Percentiles rank a stretch among this genome's conserved stretches.
Conservation (phyloP, 768 basidiomycete species). For the Phanerochaete sordida region DNA sequence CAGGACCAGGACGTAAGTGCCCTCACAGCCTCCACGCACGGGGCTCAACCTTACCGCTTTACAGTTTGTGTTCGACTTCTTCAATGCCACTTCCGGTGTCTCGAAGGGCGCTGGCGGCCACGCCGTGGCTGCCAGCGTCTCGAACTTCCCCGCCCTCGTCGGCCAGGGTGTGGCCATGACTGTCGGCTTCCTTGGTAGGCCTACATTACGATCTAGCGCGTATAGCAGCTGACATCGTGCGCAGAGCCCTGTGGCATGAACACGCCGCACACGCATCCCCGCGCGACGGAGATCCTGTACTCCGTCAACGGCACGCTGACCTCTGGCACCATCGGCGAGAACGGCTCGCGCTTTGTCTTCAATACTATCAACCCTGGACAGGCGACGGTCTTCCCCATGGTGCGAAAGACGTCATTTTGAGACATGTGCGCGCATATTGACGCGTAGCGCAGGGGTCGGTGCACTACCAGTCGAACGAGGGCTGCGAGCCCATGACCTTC, state of each 20-base stretch:
- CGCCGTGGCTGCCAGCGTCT: conserved; percentile 20
- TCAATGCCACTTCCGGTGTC: conserved; percentile 18
- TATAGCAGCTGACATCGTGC: not conserved
- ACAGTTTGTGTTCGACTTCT: conserved; percentile 28
- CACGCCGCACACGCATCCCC: conserved; percentile 34
- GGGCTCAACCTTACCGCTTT: not conserved
- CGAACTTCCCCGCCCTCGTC: conserved; percentile 27
- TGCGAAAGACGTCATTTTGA: conserved; percentile 1
- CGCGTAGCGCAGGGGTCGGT: conserved; percentile 20
- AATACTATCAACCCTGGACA: conserved; percentile 20
- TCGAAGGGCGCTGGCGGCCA: conserved; percentile 22
- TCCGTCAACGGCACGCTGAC: conserved; percentile 26
- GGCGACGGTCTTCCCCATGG: conserved; percentile 23
- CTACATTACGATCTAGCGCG: too few relatives aligned
- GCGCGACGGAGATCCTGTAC: conserved; percentile 31
- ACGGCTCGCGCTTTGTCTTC: conserved; percentile 26
- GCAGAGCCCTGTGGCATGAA: conserved; percentile 29
- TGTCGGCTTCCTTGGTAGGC: conserved; percentile 22
- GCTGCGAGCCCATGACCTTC: conserved; percentile 25
- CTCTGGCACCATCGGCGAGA: conserved; percentile 26
- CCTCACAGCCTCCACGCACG: not conserved
- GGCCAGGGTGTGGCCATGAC: conserved; percentile 26
- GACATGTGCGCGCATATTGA: not conserved
- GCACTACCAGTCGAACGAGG: conserved; percentile 27
- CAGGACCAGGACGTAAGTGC: conserved; percentile 19